Conservation (phyloP, 176 grass and related monocot species). For the Secale cereale region DNA sequence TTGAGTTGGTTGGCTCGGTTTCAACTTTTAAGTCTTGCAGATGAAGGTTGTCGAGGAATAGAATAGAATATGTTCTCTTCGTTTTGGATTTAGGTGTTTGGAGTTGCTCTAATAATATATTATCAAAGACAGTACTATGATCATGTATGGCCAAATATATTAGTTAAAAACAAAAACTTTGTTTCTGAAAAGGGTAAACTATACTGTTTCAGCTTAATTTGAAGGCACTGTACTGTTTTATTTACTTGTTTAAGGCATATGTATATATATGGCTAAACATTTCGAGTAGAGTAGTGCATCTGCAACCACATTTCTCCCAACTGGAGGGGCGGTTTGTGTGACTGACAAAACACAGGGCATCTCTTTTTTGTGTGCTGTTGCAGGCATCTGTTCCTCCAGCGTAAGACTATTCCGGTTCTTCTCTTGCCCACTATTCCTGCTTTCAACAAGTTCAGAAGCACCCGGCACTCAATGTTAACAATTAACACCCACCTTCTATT, state of each 20-base stretch:
- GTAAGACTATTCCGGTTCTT: slow-evolving; percentile 29
- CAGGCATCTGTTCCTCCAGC: slow-evolving; percentile 25
- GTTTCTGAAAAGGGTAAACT: too few relatives aligned
- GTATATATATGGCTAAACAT: neutral
- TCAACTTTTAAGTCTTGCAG: neutral
- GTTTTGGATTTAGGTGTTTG: slow-evolving; percentile 10
- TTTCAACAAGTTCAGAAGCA: neutral
- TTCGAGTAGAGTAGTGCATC: neutral
- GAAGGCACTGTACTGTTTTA: too few relatives aligned
- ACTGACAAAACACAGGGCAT: slow-evolving; percentile 24
- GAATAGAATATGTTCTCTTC: slow-evolving; percentile 32
- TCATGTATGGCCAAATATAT: neutral
- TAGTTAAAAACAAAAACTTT: neutral
- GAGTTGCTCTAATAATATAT: neutral
- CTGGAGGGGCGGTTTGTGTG: neutral
- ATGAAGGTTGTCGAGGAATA: slow-evolving; percentile 35
- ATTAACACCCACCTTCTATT: neutral
- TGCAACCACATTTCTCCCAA: neutral
- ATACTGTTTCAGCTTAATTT: too few relatives aligned
- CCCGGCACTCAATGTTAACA: neutral
- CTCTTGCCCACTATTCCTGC: neutral
- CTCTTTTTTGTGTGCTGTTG: slow-evolving; percentile 8
- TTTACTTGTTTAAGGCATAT: too few relatives aligned
- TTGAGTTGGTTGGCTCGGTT: neutral
- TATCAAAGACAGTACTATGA: neutral